phyloP scores from a whole-genome alignment of 78 protist species.

The Tieghemostelium lacteum region DNA sequence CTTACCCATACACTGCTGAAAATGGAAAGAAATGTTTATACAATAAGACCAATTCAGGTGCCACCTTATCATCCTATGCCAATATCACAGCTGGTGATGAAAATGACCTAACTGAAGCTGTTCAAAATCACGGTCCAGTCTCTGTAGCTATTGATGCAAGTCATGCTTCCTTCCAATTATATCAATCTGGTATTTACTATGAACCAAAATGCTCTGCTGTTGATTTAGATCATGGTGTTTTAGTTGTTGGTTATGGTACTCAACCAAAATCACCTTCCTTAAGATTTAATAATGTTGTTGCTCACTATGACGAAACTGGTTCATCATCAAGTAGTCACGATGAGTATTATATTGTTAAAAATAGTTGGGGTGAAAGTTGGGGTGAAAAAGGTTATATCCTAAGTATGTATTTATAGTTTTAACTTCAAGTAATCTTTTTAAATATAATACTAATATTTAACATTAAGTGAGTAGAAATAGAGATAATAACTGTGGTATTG shows the following conservation, averaged over 20 bases:
- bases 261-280: neutral
- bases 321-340: constrained; percentile 71
- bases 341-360: constrained; percentile 91
- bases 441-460: too few relatives aligned
- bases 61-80: neutral
- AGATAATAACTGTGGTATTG: too few relatives aligned
- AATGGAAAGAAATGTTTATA: constrained; percentile 4
- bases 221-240: constrained; percentile 87
- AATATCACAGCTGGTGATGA: constrained; percentile 65
- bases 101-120: constrained; percentile 34
- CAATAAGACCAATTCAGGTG: neutral
- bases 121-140: constrained; percentile 61
- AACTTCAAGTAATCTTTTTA: too few relatives aligned
- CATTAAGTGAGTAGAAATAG: too few relatives aligned
- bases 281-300: too few relatives aligned
- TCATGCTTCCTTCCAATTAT: constrained; percentile 84
- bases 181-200: constrained; percentile 80
- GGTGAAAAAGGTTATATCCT: too few relatives aligned
- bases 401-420: neutral
- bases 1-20: constrained; percentile 82
- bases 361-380: constrained; percentile 96
- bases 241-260: constrained; percentile 83
- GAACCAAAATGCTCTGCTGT: constrained; percentile 61
- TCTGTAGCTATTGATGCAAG: constrained; percentile 90
- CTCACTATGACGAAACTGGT: neutral